Percentiles rank a stretch among this genome's conserved stretches.
Evolutionary conservation across 805 yeast species (phyloP).

Genomic region (Debaryomyces tyrocola): DNA sequence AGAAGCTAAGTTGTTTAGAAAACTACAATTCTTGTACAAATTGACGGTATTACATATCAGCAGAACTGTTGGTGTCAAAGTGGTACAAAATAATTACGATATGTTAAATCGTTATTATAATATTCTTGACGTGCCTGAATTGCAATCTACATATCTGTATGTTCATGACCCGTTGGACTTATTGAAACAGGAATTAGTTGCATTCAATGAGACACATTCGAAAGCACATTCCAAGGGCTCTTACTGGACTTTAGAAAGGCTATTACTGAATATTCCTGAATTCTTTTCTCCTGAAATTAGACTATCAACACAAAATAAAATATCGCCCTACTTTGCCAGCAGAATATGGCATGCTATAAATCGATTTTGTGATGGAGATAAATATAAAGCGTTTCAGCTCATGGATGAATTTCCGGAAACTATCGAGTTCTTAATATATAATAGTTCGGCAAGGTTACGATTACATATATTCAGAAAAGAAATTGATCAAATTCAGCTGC

Average conservation of each 20-base stretch:
- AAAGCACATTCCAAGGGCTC: background rate
- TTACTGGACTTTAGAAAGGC: constrained; percentile 10
- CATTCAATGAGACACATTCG: constrained; percentile 7
- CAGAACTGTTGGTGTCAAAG: constrained; percentile 11
- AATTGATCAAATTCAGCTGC: constrained; percentile 20
- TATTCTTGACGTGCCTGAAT: constrained; percentile 11
- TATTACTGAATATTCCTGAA: constrained; percentile 22
- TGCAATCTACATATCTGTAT: constrained; percentile 11
- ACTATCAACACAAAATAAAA: constrained; percentile 20
- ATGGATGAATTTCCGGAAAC: constrained; percentile 36
- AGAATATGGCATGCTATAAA: constrained; percentile 17
- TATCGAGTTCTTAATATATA: constrained; percentile 27
- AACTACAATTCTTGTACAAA: constrained; percentile 27
- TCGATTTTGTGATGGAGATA: constrained; percentile 15
- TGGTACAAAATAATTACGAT: constrained; percentile 14
- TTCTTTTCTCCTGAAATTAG: constrained; percentile 33
- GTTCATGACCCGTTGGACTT: constrained; percentile 10
- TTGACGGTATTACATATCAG: constrained; percentile 20
- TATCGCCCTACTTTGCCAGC: constrained; percentile 17
- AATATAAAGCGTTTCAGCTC: constrained; percentile 21
- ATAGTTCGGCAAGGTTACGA: constrained; percentile 17
- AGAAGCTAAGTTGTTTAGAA: constrained; percentile 20
- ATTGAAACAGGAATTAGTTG: constrained; percentile 14
- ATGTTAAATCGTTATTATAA: constrained; percentile 28
- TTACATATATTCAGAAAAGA: constrained; percentile 20